Base-by-base conservation (phyloP, 2,329 filamentous ascomycete genomes). In the Pseudogymnoascus sp. region DNA sequence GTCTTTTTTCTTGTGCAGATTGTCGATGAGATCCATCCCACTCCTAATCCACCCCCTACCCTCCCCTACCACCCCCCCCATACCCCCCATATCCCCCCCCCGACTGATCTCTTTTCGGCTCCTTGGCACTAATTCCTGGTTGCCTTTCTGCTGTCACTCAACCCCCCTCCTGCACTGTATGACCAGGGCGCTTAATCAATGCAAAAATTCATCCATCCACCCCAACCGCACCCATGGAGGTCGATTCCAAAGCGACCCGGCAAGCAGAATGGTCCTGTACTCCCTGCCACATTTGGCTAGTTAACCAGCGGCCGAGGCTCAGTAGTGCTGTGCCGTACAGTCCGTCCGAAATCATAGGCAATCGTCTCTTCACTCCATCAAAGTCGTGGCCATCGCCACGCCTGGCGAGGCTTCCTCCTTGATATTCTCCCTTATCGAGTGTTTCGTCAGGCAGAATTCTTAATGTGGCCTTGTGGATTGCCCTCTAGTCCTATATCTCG, bases 371-470 rank as follows among this genome's bases (percentile, higher is more conserved):
- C 14, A 34, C 28, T 57, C 48, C 28, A 4, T 57, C 28, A 57
- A 57, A 25, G 23, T n/a, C 48, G 23, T 28, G 48, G 39, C 39
- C 28, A 57, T 57, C 48, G 48, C 21, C 21, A 57, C 48, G 28
- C 28, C 48, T 57, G 48, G 48, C 48, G 28, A 34, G 48, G 48
- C 48, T 34, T 57, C 48, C 28, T 57, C 48, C 28, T 57, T 57
- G 23, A 28, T 34, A 34, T 28, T 34, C 48, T 28, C 19, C 19
- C 48, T 25, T 34, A 28, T 57, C 23, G 3, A 28, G 48, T 28
- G 23, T 28, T 25, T 31, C 23, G 48, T 34, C 23, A 57, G 48
- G 48, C 48, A 57, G 48, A 57, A 57, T 57, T 43, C 48, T 57
- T 57, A n/a, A 16, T 57, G 48, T 34, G 28, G 21, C 23, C n/a